Evolutionary conservation across 352 stramenopile genomes (phyloP).

Genomic region (Pythium pectinolyticum): DNA sequence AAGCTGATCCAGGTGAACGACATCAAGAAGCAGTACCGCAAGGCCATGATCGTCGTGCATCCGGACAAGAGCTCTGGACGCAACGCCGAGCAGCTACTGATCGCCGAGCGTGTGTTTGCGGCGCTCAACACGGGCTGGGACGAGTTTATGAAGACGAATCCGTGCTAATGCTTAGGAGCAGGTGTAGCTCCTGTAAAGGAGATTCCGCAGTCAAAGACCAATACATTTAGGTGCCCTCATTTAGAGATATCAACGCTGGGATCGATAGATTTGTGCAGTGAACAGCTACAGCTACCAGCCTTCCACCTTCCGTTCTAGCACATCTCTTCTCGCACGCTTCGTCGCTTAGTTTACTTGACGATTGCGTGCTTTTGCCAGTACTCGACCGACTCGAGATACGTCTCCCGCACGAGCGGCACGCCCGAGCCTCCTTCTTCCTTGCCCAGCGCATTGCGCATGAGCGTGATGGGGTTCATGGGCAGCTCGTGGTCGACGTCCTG

Average conservation of each 20-base stretch:
- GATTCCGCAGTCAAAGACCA: no score
- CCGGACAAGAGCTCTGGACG: slow-evolving; percentile 87
- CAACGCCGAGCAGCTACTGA: slow-evolving; percentile 86
- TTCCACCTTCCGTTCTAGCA: no score
- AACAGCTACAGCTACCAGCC: no score
- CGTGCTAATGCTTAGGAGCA: no score
- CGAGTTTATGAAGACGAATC: slow-evolving; percentile 78
- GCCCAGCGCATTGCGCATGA: slow-evolving; percentile 98
- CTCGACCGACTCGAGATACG: slow-evolving; percentile 84
- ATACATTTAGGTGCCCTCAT: no score
- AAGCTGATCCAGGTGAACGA: slow-evolving; percentile 89
- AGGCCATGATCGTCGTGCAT: slow-evolving; percentile 92
- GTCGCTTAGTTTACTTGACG: slow-evolving; percentile 55
- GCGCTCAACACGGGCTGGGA: slow-evolving; percentile 90
- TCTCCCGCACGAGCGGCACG: slow-evolving; percentile 71
- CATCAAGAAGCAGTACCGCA: slow-evolving; percentile 91
- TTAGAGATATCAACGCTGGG: no score
- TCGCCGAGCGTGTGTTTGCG: slow-evolving; percentile 90
- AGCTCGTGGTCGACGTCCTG: slow-evolving; percentile 95
- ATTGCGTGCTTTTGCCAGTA: slow-evolving; percentile 88
- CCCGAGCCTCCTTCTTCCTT: slow-evolving; percentile 92
- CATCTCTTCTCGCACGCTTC: no score
- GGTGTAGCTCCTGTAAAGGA: no score
- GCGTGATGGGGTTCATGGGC: slow-evolving; percentile 98
- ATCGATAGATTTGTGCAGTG: no score